Base-by-base conservation (phyloP, 2,329 filamentous ascomycete species). In the Cercospora nicotianae region DNA sequence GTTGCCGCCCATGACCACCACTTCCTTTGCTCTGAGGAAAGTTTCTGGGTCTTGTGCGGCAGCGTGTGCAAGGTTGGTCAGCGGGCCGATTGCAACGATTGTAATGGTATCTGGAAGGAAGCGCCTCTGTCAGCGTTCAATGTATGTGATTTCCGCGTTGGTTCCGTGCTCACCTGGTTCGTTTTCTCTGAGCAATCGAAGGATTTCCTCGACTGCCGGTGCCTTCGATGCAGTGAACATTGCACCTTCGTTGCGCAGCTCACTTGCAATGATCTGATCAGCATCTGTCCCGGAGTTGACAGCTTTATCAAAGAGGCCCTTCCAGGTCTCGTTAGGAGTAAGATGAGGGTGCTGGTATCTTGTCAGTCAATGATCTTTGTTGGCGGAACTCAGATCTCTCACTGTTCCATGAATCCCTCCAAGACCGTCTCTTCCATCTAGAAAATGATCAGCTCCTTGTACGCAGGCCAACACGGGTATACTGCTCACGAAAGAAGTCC, bases 1-100 rank as follows among this genome's bases (percentile, higher is more conserved):
- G 26, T 92, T 90, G 68, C 95, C 95, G 67, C 94, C 95, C 95
- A 99, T 99, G 58, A 97, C 91, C 3, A 97, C 90, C 3, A 99
- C 87, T 80, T 98, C 93, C 79, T 96, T 96, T 60, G 89, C 92
- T 53, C 89, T 88, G 65, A 99, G 84, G 79, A 99, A 97, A 0
- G 93, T 90, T 79, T 94, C 92, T 0, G 94, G 90, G 73, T 98
- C 94, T 75, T 93, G 89, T 13, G 93, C 89, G 2, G 95, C 94
- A 3, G 95, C 95, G 28, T 96, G 81, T 1, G 95, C 95, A 31
- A 97, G 82, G 77, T 97, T 99, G n/a, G 95, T 98, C 73, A 98
- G 83, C 1, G 95, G 95, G 0, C 95, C 95, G 60, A 98, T 85
- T 26, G 92, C 92, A 42, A 97, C 88, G 76, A 99, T 91, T n/a